A percentile compares a stretch with the other conserved stretches of the same genome.
phyloP scores from a whole-genome alignment of 2,329 filamentous ascomycete genomes.

The Sclerotinia sclerotiorum region DNA sequence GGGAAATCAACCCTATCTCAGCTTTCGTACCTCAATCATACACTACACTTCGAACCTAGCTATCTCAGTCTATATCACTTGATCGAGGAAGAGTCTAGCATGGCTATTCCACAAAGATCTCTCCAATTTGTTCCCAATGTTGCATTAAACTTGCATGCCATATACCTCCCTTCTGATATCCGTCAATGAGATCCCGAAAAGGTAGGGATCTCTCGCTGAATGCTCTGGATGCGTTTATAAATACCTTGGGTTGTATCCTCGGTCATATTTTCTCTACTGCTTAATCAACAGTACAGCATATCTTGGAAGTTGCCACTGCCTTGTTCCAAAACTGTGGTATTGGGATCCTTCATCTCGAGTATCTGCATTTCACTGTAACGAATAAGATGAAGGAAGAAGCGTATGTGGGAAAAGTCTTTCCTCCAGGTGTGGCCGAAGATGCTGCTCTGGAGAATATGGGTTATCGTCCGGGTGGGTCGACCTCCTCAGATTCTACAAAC shows the following conservation, averaged over 20 bases:
- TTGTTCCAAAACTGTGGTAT: conserved; percentile 16
- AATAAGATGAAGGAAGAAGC: conserved; percentile 22
- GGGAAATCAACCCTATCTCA: not conserved
- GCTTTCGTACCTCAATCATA: not conserved
- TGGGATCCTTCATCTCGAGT: conserved; percentile 14
- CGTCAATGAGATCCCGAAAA: conserved; percentile 21
- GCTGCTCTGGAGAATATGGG: conserved; percentile 32
- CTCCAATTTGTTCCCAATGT: conserved; percentile 4
- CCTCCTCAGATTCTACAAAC: not conserved
- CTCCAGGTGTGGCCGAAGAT: conserved; percentile 30
- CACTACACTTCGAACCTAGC: not conserved
- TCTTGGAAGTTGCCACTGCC: not conserved
- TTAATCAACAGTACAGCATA: conserved; percentile 20
- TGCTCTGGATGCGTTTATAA: conserved; percentile 17
- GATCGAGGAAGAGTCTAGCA: not conserved
- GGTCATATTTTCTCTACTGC: conserved; percentile 16
- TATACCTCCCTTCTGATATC: conserved; percentile 17
- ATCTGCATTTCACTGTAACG: conserved; percentile 8
- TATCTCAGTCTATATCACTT: conserved; percentile 1
- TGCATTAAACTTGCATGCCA: conserved; percentile 18
- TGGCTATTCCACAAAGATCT: not conserved
- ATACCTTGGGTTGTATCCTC: conserved; percentile 20
- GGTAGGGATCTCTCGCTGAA: conserved; percentile 12
- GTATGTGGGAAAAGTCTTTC: conserved; percentile 20
- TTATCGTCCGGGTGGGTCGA: conserved; percentile 33